A percentile compares a stretch with the other conserved stretches of the same genome.
Conservation (phyloP, 2,329 filamentous ascomycete genomes). For the Passalora sequoiae region DNA sequence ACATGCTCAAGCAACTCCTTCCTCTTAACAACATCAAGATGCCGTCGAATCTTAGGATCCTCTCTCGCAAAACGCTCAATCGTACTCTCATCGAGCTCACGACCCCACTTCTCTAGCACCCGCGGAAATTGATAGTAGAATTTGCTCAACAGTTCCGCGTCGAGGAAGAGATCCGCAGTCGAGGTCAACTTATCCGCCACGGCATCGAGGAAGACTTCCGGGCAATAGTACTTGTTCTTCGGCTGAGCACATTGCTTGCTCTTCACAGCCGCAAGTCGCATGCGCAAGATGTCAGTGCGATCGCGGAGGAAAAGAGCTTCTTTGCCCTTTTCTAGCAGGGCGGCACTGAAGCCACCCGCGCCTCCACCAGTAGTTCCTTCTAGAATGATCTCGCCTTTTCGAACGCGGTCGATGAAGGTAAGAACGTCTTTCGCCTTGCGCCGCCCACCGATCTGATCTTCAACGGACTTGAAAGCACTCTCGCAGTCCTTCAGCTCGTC, state of each 20-base stretch:
- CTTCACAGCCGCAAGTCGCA: slow-evolving; percentile 82
- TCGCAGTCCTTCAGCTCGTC: slow-evolving; percentile 83
- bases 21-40: slow-evolving; percentile 84
- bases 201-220: slow-evolving; percentile 95
- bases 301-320: slow-evolving; percentile 93
- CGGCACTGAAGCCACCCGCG: slow-evolving; percentile 87
- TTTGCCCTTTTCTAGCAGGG: slow-evolving; percentile 71
- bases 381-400: slow-evolving; percentile 76
- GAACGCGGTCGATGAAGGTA: slow-evolving; percentile 80
- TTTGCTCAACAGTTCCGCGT: slow-evolving; percentile 91
- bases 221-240: slow-evolving; percentile 93
- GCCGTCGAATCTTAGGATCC: slow-evolving; percentile 80
- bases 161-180: slow-evolving; percentile 93
- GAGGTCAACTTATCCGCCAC: slow-evolving; percentile 91
- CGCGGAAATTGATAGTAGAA: slow-evolving; percentile 96
- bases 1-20: slow-evolving; percentile 93
- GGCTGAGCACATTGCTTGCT: slow-evolving; percentile 79
- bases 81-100: slow-evolving; percentile 62
- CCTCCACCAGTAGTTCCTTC: slow-evolving; percentile 77
- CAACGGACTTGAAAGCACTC: slow-evolving; percentile 66
- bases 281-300: slow-evolving; percentile 80
- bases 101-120: slow-evolving; percentile 80
- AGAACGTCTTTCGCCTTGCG: slow-evolving; percentile 87
- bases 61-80: slow-evolving; percentile 88
- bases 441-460: slow-evolving; percentile 71